phyloP scores from a whole-genome alignment of 2,329 filamentous ascomycete species.

The Orbilia ellipsospora region DNA sequence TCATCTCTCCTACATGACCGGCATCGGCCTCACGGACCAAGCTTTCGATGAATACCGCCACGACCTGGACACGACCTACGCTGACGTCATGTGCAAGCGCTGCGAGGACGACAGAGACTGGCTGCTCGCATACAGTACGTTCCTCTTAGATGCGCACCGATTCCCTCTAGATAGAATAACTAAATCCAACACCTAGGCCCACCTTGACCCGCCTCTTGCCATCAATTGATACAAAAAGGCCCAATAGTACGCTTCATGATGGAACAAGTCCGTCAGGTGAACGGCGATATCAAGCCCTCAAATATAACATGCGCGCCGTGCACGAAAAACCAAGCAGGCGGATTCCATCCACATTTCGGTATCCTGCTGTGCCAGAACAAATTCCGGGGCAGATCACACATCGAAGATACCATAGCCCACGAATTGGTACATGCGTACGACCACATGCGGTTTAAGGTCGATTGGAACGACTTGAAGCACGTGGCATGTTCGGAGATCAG shows the following conservation, averaged over 20 bases:
- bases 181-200: slow-evolving; percentile 46
- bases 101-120: slow-evolving; percentile 87
- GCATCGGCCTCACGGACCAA: slow-evolving; percentile 72
- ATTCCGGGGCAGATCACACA: slow-evolving; percentile 78
- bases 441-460: slow-evolving; percentile 88
- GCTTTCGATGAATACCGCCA: slow-evolving; percentile 81
- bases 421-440: slow-evolving; percentile 99
- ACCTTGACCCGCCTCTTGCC: neutral
- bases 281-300: slow-evolving; percentile 75
- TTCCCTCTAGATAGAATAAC: slow-evolving; percentile 39
- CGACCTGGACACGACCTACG: slow-evolving; percentile 78
- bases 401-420: slow-evolving; percentile 94
- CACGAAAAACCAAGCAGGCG: slow-evolving; percentile 77
- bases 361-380: slow-evolving; percentile 95
- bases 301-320: slow-evolving; percentile 89
- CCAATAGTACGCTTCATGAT: slow-evolving; percentile 88
- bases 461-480: slow-evolving; percentile 84
- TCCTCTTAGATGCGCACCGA: neutral
- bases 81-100: slow-evolving; percentile 64
- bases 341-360: slow-evolving; percentile 86
- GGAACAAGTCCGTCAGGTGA: slow-evolving; percentile 81
- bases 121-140: slow-evolving; percentile 77
- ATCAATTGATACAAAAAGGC: slow-evolving; percentile 62
- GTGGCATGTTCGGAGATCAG: slow-evolving; percentile 96
- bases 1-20: slow-evolving; percentile 68